Evolutionary conservation across 192 early-diverging fungal species (phyloP), one percentile per base, ranked within the genome.

Genomic region (Backusella circina): DNA sequence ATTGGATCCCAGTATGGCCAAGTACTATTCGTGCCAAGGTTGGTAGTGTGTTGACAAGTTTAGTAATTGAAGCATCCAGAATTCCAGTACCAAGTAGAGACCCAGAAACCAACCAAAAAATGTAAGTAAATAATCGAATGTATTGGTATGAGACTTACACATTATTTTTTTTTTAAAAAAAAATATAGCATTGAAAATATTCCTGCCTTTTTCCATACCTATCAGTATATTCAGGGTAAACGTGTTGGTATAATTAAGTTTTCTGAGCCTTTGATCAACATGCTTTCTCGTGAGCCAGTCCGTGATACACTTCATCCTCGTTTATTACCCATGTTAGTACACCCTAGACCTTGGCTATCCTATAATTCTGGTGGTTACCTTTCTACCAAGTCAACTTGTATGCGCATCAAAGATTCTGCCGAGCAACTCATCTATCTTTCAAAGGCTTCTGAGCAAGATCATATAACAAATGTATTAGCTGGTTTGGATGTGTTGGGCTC

Each of bases 291-390:
- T 23, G 87, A 91, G 38, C 84, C 88, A 16, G 75, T 93, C 21
- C 81, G 85, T 12, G 86, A 85, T 23, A 83, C 84, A 10, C 79
- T 95, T 15, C 88, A 89, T 47, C 92, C 95, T 1, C 89, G 92
- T 33, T 81, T 92, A n/a, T 83, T 99, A 23, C 97, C 97, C 28
- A 99, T 99, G 97, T 76, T 99, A 28, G 92, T 99, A 12, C 90
- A 89, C 32, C 97, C 97, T 67, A 90, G 90, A 0, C 95, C 96
- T 9, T 99, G 97, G 97, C 78, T 98, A 39, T 89, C 92, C 1
- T 93, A 86, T 75, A 91, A 92, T 37, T 86, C 89, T 28, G 96
- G 97, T 38, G 96, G 96, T 28, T 98, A 97, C 79, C 73, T 97
- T 15, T 88, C 86, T n/a, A 84, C 90, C 18, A 82, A 90, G 38